Conservation (phyloP, 2,329 filamentous ascomycete genomes). For the Trichoderma sp. region DNA sequence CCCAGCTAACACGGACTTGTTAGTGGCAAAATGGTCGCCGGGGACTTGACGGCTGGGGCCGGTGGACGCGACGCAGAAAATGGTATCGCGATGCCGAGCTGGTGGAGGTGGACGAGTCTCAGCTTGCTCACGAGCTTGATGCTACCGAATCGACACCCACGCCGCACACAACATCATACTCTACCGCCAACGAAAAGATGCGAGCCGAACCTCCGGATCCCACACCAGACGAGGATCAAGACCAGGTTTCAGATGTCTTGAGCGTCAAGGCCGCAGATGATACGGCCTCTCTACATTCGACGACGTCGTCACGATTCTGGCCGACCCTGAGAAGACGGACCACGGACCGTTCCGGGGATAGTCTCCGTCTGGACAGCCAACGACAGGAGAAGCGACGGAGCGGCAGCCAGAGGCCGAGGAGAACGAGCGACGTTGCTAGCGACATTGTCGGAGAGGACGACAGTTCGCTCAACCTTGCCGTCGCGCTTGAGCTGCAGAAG, state of each 20-base stretch:
- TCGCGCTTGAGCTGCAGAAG: conserved; percentile 57
- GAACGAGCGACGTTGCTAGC: conserved; percentile 49
- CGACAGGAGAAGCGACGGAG: conserved; percentile 31
- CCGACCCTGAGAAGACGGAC: conserved; percentile 47
- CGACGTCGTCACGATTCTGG: conserved; percentile 52
- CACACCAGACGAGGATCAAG: conserved; percentile 36
- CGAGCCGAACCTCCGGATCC: conserved; percentile 33
- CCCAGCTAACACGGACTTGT: neutral
- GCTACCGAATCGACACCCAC: conserved; percentile 35
- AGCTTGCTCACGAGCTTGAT: conserved; percentile 43
- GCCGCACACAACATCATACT: conserved; percentile 39
- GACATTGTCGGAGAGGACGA: conserved; percentile 48
- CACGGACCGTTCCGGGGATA: conserved; percentile 40
- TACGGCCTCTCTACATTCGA: conserved; percentile 50
- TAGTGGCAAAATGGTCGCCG: conserved; percentile 89
- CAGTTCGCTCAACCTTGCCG: conserved; percentile 46
- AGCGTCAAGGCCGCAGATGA: conserved; percentile 45
- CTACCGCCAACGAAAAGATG: conserved; percentile 45
- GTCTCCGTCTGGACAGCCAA: conserved; percentile 21
- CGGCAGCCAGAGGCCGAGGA: conserved; percentile 44
- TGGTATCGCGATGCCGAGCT: conserved; percentile 97
- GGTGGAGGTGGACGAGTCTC: conserved; percentile 64
- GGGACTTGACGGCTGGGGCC: conserved; percentile 86
- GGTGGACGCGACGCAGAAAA: conserved; percentile 89
- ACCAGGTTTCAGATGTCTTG: conserved; percentile 34